phyloP scores from a whole-genome alignment of 2,329 filamentous ascomycete species.

The Penicillium concentricum region DNA sequence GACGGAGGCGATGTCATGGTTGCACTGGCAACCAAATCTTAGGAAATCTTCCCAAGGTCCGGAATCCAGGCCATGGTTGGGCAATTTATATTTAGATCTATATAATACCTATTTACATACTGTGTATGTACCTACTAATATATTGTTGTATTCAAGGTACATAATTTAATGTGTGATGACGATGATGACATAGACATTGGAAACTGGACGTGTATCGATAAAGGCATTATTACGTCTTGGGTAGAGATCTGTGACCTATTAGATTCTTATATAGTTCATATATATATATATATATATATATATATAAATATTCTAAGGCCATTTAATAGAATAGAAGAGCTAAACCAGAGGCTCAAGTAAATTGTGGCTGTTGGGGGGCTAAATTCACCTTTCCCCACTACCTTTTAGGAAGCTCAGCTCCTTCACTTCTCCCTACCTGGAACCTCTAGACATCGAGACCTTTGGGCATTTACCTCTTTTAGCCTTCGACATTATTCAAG shows the following conservation, averaged over 20 bases:
- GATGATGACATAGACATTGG: slow-evolving; percentile 7
- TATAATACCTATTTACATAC: not conserved
- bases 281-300: not conserved
- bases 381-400: slow-evolving; percentile 6
- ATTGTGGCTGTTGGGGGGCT: not conserved
- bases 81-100: not conserved
- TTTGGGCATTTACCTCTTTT: not conserved
- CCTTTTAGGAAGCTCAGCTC: slow-evolving; percentile 7
- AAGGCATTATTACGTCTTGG: too few relatives aligned
- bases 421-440: slow-evolving; percentile 1
- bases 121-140: too few relatives aligned
- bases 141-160: too few relatives aligned
- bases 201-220: not conserved
- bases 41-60: not conserved
- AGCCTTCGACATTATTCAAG: not conserved
- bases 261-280: too few relatives aligned
- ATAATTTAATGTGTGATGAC: slow-evolving; percentile 7
- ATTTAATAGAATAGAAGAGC: not conserved
- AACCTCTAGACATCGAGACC: not conserved
- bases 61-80: not conserved
- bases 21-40: slow-evolving; percentile 8
- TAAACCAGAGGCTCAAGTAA: not conserved
- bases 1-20: slow-evolving; percentile 4
- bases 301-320: not conserved
- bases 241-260: too few relatives aligned